A percentile compares a stretch with the other conserved stretches of the same genome.
Conservation (phyloP, 768 basidiomycete genomes). For the Cyclocybe cylindracea region DNA sequence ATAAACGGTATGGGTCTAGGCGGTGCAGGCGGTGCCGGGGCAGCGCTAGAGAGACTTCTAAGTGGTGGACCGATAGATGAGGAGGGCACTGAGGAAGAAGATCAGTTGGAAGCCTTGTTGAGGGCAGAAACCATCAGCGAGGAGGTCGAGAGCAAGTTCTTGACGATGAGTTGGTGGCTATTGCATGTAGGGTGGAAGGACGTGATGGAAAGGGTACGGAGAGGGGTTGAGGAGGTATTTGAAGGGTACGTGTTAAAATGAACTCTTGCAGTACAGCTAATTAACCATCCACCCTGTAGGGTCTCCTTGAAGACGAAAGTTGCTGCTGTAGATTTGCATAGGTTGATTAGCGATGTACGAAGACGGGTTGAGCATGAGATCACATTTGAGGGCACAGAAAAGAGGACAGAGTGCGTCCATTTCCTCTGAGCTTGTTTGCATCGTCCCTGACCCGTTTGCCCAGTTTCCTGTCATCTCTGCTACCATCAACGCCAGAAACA, state of each 20-base stretch:
- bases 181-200: conserved; percentile 91
- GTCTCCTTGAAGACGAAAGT: conserved; percentile 84
- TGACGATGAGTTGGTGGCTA: conserved; percentile 93
- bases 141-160: conserved; percentile 75
- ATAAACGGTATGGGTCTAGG: neutral
- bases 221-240: conserved; percentile 81
- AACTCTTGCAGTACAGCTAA: neutral
- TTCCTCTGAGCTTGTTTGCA: neutral
- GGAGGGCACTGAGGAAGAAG: conserved; percentile 22
- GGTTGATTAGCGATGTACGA: conserved; percentile 72
- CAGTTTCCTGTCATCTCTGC: conserved; percentile 73
- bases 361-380: conserved; percentile 74
- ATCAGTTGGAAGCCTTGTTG: conserved; percentile 9
- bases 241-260: conserved; percentile 59
- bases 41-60: neutral
- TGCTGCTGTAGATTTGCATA: conserved; percentile 65
- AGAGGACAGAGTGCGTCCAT: conserved; percentile 48
- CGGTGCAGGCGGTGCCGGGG: conserved; percentile 10
- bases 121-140: conserved; percentile 39
- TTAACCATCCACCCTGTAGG: conserved; percentile 36
- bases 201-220: conserved; percentile 69
- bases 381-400: conserved; percentile 59
- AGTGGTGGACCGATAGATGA: conserved; percentile 7
- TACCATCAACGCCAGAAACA: conserved; percentile 73
- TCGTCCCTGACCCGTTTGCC: neutral